Conservation (phyloP, 495 filamentous ascomycete species). For the Aspergillus haitiensis region DNA sequence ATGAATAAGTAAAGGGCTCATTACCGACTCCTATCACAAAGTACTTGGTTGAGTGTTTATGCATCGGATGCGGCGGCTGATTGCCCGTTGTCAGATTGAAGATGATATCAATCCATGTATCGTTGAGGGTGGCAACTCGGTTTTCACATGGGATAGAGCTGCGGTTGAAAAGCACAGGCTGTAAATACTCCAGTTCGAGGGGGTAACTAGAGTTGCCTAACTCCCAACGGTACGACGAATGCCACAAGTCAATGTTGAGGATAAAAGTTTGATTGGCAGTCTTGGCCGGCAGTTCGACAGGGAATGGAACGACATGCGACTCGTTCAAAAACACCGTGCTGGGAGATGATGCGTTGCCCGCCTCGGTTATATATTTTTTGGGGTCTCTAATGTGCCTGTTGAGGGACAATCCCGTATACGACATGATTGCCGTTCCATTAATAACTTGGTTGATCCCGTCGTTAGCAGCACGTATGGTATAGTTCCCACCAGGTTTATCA, state of each 20-base stretch:
- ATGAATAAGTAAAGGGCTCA: constrained; percentile 47
- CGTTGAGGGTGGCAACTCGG: constrained; percentile 51
- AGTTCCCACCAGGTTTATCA: constrained; percentile 34
- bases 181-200: constrained; percentile 31
- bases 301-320: constrained; percentile 42
- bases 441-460: constrained; percentile 36
- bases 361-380: constrained; percentile 38
- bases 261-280: constrained; percentile 41
- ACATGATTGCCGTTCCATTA: constrained; percentile 34
- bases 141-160: constrained; percentile 39
- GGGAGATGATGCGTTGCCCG: constrained; percentile 34
- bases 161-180: constrained; percentile 50
- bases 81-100: constrained; percentile 38
- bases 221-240: constrained; percentile 48
- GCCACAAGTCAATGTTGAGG: constrained; percentile 38
- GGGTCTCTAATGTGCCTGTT: constrained; percentile 28
- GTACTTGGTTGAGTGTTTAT: constrained; percentile 63
- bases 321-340: constrained; percentile 44
- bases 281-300: constrained; percentile 36
- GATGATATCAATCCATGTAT: constrained; percentile 60
- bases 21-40: constrained; percentile 53
- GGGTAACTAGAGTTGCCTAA: constrained; percentile 41
- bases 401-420: constrained; percentile 20
- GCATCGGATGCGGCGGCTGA: constrained; percentile 54
- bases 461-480: constrained; percentile 41